Percentiles rank a stretch among this genome's conserved stretches.
phyloP scores from a whole-genome alignment of 805 yeast species.

The Lipomyces spencermartinsiae region DNA sequence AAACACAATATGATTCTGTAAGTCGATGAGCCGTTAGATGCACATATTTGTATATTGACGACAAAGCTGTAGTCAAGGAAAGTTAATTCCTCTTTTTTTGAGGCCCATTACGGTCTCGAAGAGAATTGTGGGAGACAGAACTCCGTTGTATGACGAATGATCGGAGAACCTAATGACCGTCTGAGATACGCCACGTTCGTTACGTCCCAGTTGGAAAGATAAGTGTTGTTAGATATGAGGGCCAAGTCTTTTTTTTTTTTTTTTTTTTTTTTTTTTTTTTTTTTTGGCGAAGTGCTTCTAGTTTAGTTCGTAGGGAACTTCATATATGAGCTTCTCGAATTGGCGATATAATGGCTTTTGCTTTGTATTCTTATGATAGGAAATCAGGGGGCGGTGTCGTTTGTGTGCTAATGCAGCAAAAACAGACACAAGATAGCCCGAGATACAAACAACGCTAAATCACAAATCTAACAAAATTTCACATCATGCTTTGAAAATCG shows the following conservation, averaged over 20 bases:
- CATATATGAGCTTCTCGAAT: no score
- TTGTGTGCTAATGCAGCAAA: no score
- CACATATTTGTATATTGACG: not conserved
- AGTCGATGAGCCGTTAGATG: not conserved
- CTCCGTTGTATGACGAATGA: not conserved
- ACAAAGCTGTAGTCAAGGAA: not conserved
- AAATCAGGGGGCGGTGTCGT: no score
- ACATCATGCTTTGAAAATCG: not conserved
- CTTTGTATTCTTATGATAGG: no score
- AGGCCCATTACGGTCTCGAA: slow-evolving; percentile 8
- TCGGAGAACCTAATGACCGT: not conserved
- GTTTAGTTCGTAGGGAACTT: no score
- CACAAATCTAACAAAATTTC: no score
- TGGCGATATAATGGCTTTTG: no score
- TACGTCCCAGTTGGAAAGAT: not conserved
- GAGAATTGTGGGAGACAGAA: not conserved
- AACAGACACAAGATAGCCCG: no score
- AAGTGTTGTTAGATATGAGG: not conserved
- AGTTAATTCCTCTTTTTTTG: slow-evolving; percentile 1
- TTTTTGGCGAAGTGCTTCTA: not conserved
- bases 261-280: not conserved
- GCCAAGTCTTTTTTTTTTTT: not conserved
- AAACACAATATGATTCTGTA: slow-evolving; percentile 23
- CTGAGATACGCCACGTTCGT: not conserved
- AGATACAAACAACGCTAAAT: no score